Evolutionary conservation across 495 filamentous ascomycete species (phyloP).

Genomic region (Hapsidospora chrysogenum): DNA sequence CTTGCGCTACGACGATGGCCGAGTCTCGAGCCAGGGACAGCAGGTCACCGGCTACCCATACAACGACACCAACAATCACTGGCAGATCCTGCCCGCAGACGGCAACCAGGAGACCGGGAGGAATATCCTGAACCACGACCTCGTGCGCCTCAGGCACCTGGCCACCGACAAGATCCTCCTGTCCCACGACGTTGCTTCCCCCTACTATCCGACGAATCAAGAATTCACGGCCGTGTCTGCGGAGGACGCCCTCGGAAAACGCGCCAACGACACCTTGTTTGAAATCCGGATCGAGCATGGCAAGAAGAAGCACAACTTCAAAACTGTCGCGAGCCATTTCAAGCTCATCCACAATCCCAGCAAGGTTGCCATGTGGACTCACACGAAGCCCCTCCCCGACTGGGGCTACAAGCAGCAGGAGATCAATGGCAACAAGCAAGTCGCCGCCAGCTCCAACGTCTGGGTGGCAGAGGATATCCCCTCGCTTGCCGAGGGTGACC

Average conservation of each 20-base stretch:
- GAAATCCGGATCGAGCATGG: conserved; percentile 81
- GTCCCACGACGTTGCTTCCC: conserved; percentile 97
- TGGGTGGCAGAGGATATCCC: conserved; percentile 90
- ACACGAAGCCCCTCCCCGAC: conserved; percentile 80
- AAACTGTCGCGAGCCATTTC: conserved; percentile 78
- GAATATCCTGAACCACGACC: conserved; percentile 67
- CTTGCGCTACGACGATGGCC: conserved; percentile 89
- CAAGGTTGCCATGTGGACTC: conserved; percentile 98
- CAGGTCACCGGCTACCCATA: conserved; percentile 96
- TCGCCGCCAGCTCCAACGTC: conserved; percentile 74
- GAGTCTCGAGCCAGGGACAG: conserved; percentile 93
- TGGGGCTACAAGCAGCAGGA: conserved; percentile 96
- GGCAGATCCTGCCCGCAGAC: conserved; percentile 69
- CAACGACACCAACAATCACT: conserved; percentile 98
- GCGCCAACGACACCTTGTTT: conserved; percentile 82
- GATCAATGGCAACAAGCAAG: conserved; percentile 98
- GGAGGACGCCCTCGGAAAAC: conserved; percentile 57
- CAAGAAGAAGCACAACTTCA: conserved; percentile 71
- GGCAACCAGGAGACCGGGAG: conserved; percentile 37
- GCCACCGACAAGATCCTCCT: conserved; percentile 77
- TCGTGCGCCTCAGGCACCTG: conserved; percentile 75
- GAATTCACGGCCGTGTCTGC: conserved; percentile 78
- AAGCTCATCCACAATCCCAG: conserved; percentile 87
- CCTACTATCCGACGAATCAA: conserved; percentile 92
- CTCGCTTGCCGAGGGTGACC: conserved; percentile 49